phyloP scores from a whole-genome alignment of 176 grass and related monocot genomes.

The Phyllostachys edulis region DNA sequence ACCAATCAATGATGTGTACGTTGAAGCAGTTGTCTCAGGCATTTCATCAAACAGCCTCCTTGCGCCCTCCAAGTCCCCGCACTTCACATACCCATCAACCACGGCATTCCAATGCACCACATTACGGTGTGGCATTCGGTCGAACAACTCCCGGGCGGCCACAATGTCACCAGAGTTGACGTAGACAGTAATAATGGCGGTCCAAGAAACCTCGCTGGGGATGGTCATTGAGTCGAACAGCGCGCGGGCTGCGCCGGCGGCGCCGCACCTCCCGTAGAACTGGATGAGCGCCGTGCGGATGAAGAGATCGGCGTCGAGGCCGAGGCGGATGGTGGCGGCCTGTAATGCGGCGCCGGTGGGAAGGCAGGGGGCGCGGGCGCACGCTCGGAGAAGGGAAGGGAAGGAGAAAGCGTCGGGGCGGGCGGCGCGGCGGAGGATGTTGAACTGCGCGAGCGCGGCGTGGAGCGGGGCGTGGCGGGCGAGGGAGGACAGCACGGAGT shows the following conservation, averaged over 20 bases:
- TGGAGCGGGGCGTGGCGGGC: slow-evolving; percentile 54
- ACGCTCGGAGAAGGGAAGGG: slow-evolving; percentile 59
- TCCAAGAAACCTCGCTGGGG: slow-evolving; percentile 72
- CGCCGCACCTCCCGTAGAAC: slow-evolving; percentile 63
- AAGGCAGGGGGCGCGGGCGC: slow-evolving; percentile 30
- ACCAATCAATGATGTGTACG: slow-evolving; percentile 64
- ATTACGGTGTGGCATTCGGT: slow-evolving; percentile 60
- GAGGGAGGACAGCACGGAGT: slow-evolving; percentile 64
- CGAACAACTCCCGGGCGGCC: slow-evolving; percentile 53
- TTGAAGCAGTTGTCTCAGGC: slow-evolving; percentile 48
- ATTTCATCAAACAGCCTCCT: slow-evolving; percentile 68
- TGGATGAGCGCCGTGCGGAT: slow-evolving; percentile 73
- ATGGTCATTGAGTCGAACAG: slow-evolving; percentile 60
- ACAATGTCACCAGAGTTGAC: slow-evolving; percentile 37
- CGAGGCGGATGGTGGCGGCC: slow-evolving; percentile 50
- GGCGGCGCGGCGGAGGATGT: slow-evolving; percentile 33
- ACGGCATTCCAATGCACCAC: slow-evolving; percentile 75
- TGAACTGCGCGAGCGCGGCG: slow-evolving; percentile 58
- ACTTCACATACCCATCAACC: slow-evolving; percentile 73
- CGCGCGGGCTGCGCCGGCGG: slow-evolving; percentile 22
- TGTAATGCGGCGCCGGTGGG: slow-evolving; percentile 43
- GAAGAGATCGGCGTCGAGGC: slow-evolving; percentile 69
- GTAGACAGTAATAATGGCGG: slow-evolving; percentile 48
- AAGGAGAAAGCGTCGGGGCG: slow-evolving; percentile 74
- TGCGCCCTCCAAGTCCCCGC: slow-evolving; percentile 49